Evolutionary conservation across 2,329 filamentous ascomycete species (phyloP), one percentile per base, ranked within the genome.

Genomic region (Teratosphaeria zuluensis): DNA sequence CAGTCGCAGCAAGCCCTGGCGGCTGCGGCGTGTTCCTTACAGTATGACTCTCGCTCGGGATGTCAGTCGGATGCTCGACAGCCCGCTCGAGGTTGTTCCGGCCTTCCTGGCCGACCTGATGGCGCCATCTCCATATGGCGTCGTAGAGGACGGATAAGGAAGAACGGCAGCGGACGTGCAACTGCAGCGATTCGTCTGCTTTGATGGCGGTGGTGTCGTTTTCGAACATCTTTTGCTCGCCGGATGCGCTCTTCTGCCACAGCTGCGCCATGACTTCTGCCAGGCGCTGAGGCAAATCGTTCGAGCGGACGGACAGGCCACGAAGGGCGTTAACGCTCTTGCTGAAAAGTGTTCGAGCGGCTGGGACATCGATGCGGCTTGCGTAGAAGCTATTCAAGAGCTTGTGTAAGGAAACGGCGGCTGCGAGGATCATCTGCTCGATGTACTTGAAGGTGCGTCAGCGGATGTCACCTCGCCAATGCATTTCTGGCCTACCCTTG

Each of bases 261-360:
- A 94, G 87, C 74, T 92, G 89, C 5, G 89, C 88, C 79, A 92
- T 87, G n/a, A 94, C 81, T 75, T 92, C 89, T 2, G 88, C 88
- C 60, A 92, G 78, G 33, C 89, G 83, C 79, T 88, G 89, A 57
- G 89, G 85, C 11, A 94, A 79, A 68, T 94, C 89, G 67, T 92
- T 92, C 61, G 86, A 82, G 51, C 86, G 82, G 19, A 92, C 86
- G 63, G 87, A 90, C 54, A 89, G 88, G 56, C 82, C 81, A 35
- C 89, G 81, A 54, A 92, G 85, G 4, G 84, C 84, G 52, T 80
- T 79, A 56, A 92, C 86, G 1, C 88, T 87, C 52, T 82, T 80
- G 64, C 89, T 82, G 68, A 92, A 91, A 11, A 90, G 80, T 4
- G 78, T 80, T 28, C 86, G 82, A 12, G 86, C 87, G 5, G 84